Percentiles rank a stretch among this genome's conserved stretches.
Evolutionary conservation across 305 asterid species (phyloP).

Genomic region (Fraxinus ornus): DNA sequence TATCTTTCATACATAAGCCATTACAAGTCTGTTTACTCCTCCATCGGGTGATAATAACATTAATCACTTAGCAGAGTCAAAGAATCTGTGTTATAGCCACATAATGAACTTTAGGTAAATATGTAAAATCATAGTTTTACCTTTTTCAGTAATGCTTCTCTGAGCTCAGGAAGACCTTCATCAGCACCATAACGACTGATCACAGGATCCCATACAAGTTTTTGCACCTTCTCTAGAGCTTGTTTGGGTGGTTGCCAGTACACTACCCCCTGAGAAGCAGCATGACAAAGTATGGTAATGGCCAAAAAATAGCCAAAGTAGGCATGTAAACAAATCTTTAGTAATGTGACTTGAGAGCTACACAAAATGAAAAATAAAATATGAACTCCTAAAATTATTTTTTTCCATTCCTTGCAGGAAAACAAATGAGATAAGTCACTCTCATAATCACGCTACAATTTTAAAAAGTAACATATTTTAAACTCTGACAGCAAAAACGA

Average conservation of each 20-base stretch:
- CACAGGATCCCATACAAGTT: constrained; percentile 79
- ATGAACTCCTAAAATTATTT: neutral
- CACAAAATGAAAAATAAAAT: neutral
- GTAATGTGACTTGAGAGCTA: neutral
- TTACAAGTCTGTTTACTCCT: neutral
- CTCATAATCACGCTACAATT: neutral
- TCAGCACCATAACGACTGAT: constrained; percentile 88
- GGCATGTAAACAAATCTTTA: neutral
- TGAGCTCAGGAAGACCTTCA: constrained; percentile 95
- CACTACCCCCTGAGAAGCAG: constrained; percentile 73
- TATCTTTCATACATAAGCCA: neutral
- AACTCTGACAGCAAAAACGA: neutral
- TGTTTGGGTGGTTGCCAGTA: constrained; percentile 90
- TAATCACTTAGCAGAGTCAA: constrained; percentile 2
- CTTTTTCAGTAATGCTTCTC: constrained; percentile 72
- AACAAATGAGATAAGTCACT: neutral
- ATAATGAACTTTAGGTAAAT: constrained; percentile 9
- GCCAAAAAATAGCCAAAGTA: neutral
- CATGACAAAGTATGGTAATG: neutral
- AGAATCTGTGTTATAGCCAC: neutral
- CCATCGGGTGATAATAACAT: constrained; percentile 6
- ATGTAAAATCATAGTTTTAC: constrained; percentile 29
- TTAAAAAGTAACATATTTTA: neutral
- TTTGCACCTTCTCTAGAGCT: constrained; percentile 73
- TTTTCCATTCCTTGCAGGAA: neutral